Conservation (phyloP, 441 rosid genomes). For the Croton laevigatus region DNA sequence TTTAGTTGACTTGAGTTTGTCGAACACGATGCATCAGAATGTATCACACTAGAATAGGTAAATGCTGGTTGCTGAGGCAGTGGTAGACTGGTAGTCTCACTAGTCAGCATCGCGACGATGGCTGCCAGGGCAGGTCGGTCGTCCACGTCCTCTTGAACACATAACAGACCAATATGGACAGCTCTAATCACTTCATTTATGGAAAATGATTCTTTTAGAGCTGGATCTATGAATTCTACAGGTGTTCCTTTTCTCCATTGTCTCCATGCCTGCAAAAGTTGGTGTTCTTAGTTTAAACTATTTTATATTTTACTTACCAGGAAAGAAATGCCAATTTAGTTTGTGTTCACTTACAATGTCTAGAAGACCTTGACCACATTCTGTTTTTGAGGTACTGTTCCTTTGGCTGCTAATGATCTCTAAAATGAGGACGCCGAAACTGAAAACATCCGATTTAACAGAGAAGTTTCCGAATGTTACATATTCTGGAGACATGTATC, state of each 20-base stretch:
- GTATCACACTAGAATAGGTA: neutral
- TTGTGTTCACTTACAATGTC: slow-evolving; percentile 3
- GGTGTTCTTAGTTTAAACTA: neutral
- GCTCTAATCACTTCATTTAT: slow-evolving; percentile 6
- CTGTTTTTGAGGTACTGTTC: slow-evolving; percentile 11
- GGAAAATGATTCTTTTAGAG: slow-evolving; percentile 1
- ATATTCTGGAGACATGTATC: slow-evolving; percentile 39
- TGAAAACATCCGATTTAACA: slow-evolving; percentile 19
- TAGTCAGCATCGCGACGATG: slow-evolving; percentile 11
- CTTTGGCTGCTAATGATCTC: slow-evolving; percentile 18
- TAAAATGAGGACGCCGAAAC: slow-evolving; percentile 20
- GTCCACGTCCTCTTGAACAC: slow-evolving; percentile 17
- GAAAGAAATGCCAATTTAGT: neutral
- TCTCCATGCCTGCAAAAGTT: slow-evolving; percentile 13
- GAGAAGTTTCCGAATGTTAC: slow-evolving; percentile 18
- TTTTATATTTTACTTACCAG: neutral
- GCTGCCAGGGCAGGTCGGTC: slow-evolving; percentile 17
- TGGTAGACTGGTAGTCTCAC: slow-evolving; percentile 9
- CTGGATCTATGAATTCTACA: slow-evolving; percentile 8
- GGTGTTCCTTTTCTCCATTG: slow-evolving; percentile 10
- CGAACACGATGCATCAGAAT: neutral
- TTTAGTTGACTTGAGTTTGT: neutral
- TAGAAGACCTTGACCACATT: slow-evolving; percentile 2
- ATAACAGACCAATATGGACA: slow-evolving; percentile 17
- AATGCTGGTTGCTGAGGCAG: slow-evolving; percentile 19